Evolutionary conservation across 805 yeast species (phyloP).

Genomic region (Pichia phayaonensis): DNA sequence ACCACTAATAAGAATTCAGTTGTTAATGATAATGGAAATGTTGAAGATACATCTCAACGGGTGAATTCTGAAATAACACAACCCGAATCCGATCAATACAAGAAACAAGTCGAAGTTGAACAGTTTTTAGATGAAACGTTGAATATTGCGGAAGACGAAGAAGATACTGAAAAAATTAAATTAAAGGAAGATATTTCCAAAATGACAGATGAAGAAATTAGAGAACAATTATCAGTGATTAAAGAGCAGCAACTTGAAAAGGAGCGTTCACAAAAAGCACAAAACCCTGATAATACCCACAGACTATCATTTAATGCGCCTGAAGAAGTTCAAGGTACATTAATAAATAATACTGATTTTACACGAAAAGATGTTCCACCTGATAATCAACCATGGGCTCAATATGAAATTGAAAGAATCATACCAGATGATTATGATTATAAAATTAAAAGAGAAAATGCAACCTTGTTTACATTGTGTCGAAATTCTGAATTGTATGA

Average conservation of each 20-base stretch:
- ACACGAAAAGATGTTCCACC: conserved; percentile 9
- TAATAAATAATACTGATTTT: conserved; percentile 5
- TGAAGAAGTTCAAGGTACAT: conserved; percentile 4
- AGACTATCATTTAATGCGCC: not conserved
- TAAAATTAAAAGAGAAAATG: conserved; percentile 37
- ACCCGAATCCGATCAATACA: conserved; percentile 3
- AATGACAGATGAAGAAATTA: conserved; percentile 13
- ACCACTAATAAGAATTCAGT: not conserved
- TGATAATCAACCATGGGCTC: conserved; percentile 9
- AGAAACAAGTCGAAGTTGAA: conserved; percentile 3
- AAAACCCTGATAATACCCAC: not conserved
- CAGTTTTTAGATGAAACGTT: not conserved
- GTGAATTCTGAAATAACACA: too few relatives aligned
- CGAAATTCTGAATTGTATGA: conserved; percentile 34
- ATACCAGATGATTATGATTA: conserved; percentile 1
- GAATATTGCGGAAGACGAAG: not conserved
- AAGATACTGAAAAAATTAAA: not conserved
- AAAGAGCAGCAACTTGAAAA: conserved; percentile 9
- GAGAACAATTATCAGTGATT: conserved; percentile 8
- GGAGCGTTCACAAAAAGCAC: not conserved
- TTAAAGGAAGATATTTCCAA: conserved; percentile 5
- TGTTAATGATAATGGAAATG: not conserved
- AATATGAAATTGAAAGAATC: conserved; percentile 12
- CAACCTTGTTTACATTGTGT: conserved; percentile 49
- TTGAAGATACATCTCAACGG: too few relatives aligned